Evolutionary conservation across 257 asterid species (phyloP).

Genomic region (Lavandula angustifolia): DNA sequence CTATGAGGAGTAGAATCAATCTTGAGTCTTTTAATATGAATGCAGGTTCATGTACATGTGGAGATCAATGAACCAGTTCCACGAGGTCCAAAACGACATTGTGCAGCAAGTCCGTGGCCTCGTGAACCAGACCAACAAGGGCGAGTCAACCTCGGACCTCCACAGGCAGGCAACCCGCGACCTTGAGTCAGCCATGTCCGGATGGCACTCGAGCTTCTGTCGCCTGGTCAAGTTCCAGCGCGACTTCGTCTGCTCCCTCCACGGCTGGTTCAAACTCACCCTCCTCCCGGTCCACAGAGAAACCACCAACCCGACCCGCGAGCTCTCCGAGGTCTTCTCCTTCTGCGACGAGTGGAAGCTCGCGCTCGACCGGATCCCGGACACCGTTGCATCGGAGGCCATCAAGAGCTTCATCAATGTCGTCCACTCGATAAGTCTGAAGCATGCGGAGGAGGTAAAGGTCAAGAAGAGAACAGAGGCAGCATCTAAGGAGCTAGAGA

Average conservation of each 20-base stretch:
- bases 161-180: slow-evolving; percentile 94
- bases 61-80: slow-evolving; percentile 92
- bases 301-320: slow-evolving; percentile 37
- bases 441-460: slow-evolving; percentile 88
- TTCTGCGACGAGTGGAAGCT: slow-evolving; percentile 95
- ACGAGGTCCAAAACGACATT: slow-evolving; percentile 76
- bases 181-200: slow-evolving; percentile 87
- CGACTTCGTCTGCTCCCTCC: slow-evolving; percentile 69
- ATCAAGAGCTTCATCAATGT: slow-evolving; percentile 93
- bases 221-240: slow-evolving; percentile 76
- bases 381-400: slow-evolving; percentile 94
- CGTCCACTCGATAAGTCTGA: slow-evolving; percentile 70
- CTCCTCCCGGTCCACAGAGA: slow-evolving; percentile 60
- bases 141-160: slow-evolving; percentile 76
- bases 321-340: slow-evolving; percentile 50
- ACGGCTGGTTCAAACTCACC: slow-evolving; percentile 91
- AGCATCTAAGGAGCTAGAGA: slow-evolving; percentile 87
- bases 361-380: slow-evolving; percentile 83
- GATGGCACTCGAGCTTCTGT: slow-evolving; percentile 93
- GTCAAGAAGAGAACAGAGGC: slow-evolving; percentile 69
- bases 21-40: slow-evolving; percentile 12
- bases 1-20: not conserved
- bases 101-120: slow-evolving; percentile 98
- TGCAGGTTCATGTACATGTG: slow-evolving; percentile 99
- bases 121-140: slow-evolving; percentile 53